Conservation (phyloP, 2,329 filamentous ascomycete species). For the Neospermospora avenae region DNA sequence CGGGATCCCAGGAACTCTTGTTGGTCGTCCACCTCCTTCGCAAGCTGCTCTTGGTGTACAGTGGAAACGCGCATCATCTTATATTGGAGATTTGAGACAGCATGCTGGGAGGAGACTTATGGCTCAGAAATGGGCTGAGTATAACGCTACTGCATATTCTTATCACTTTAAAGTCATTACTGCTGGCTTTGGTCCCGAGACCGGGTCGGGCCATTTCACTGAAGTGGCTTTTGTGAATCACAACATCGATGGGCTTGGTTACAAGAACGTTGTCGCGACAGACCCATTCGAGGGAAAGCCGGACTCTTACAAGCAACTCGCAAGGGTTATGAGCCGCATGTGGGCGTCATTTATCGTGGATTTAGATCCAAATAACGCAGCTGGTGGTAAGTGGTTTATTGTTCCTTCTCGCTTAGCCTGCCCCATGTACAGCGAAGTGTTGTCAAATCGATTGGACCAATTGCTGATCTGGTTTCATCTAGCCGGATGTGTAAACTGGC, state of each 20-base stretch:
- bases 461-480: too few relatives aligned
- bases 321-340: conserved; percentile 25
- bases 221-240: conserved; percentile 39
- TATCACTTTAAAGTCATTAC: conserved; percentile 60
- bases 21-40: conserved; percentile 12
- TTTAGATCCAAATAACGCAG: conserved; percentile 25
- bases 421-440: not conserved
- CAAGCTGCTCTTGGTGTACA: conserved; percentile 38
- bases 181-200: conserved; percentile 40
- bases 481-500: conserved; percentile 39
- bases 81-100: conserved; percentile 52
- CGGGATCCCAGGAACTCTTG: conserved; percentile 42
- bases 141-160: conserved; percentile 50
- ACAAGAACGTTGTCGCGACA: conserved; percentile 15
- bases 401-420: not conserved
- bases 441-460: too few relatives aligned
- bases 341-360: conserved; percentile 27
- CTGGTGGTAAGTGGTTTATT: conserved; percentile 15
- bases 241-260: conserved; percentile 31
- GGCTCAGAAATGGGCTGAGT: conserved; percentile 49
- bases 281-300: conserved; percentile 22
- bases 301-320: conserved; percentile 15
- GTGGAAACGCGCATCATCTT: conserved; percentile 53
- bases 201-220: conserved; percentile 52
- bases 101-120: conserved; percentile 53